These are phyloP conservation scores for Lepraria neglecta DNA, from an alignment of 495 filamentous ascomycete species.

Conservation along the genomic window DNA sequence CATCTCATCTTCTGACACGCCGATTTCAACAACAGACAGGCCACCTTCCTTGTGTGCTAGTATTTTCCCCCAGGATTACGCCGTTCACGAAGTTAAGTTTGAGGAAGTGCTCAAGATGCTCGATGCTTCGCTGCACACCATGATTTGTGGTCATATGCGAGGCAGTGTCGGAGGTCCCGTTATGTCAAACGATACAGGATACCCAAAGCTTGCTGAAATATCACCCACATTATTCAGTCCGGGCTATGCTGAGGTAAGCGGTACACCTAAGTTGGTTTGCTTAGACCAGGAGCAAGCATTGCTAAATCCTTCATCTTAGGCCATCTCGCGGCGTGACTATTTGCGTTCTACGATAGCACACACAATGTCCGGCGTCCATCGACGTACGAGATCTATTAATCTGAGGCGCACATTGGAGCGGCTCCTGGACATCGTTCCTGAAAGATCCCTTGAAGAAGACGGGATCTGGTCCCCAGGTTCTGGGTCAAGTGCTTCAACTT, in stretches of 20 bases:
- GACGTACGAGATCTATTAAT: constrained; percentile 1
- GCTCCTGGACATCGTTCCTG: not conserved
- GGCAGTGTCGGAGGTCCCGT: constrained; percentile 9
- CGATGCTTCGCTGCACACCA: constrained; percentile 29
- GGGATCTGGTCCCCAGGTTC: not conserved
- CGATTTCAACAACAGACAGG: not conserved
- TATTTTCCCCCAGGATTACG: not conserved
- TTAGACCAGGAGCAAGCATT: not conserved
- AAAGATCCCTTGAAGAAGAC: not conserved
- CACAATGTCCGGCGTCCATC: constrained; percentile 4
- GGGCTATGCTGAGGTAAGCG: constrained; percentile 35
- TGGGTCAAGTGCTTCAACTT: not conserved
- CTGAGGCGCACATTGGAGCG: constrained; percentile 10
- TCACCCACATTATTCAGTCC: constrained; percentile 37
- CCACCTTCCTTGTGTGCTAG: not conserved
- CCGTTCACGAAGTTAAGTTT: constrained; percentile 10
- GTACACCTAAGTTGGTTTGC: not conserved
- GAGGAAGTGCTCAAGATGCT: constrained; percentile 23
- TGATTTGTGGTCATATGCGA: constrained; percentile 25
- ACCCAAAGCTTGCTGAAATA: constrained; percentile 28
- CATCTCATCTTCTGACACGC: not conserved
- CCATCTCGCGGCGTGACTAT: constrained; percentile 36
- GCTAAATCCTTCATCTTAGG: constrained; percentile 25
- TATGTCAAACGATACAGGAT: constrained; percentile 14
- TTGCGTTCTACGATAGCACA: constrained; percentile 34